A percentile compares a stretch with the other conserved stretches of the same genome.
These are phyloP conservation scores for Trichophyton simii DNA, from an alignment of 2,329 filamentous ascomycete species.

Conservation along the genomic window DNA sequence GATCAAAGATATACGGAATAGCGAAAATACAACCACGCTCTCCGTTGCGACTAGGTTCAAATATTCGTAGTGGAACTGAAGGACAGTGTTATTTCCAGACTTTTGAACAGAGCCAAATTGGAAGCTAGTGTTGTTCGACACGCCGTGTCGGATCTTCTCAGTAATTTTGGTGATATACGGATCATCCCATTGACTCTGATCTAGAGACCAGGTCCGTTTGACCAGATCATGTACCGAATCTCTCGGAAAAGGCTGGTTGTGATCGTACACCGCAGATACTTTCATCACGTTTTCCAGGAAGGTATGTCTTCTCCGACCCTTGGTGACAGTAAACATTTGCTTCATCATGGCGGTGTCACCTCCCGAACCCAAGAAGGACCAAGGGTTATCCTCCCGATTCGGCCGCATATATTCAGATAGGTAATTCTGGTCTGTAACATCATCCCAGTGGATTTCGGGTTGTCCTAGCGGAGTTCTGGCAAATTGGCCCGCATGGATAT, in stretches of 20 bases:
- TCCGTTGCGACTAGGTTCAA: constrained; percentile 5
- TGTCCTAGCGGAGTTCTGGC: constrained; percentile 2
- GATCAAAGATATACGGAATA: constrained; percentile 9
- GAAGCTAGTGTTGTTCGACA: constrained; percentile 6
- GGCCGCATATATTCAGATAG: constrained; percentile 8
- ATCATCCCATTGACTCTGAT: constrained; percentile 4
- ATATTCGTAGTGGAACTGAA: constrained; percentile 10
- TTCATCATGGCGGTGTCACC: constrained; percentile 11
- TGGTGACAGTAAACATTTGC: constrained; percentile 10
- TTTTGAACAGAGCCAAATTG: constrained; percentile 6
- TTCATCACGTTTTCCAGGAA: constrained; percentile 7
- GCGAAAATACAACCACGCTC: constrained; percentile 6
- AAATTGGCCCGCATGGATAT: constrained; percentile 4
- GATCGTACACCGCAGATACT: constrained; percentile 9
- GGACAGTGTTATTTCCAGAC: constrained; percentile 2
- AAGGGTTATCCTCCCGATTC: constrained; percentile 10
- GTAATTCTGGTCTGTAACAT: constrained; percentile 2
- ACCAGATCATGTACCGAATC: constrained; percentile 8
- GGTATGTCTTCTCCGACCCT: constrained; percentile 9
- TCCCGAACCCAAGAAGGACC: constrained; percentile 7
- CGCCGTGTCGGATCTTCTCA: constrained; percentile 6
- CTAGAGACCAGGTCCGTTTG: constrained; percentile 10
- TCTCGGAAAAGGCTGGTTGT: constrained; percentile 5
- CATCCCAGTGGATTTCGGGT: constrained; percentile 12
- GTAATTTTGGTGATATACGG: constrained; percentile 7